A percentile compares a stretch with the other conserved stretches of the same genome.
Evolutionary conservation across 768 basidiomycete species (phyloP).

Genomic region (Pleurotus cornucopiae): DNA sequence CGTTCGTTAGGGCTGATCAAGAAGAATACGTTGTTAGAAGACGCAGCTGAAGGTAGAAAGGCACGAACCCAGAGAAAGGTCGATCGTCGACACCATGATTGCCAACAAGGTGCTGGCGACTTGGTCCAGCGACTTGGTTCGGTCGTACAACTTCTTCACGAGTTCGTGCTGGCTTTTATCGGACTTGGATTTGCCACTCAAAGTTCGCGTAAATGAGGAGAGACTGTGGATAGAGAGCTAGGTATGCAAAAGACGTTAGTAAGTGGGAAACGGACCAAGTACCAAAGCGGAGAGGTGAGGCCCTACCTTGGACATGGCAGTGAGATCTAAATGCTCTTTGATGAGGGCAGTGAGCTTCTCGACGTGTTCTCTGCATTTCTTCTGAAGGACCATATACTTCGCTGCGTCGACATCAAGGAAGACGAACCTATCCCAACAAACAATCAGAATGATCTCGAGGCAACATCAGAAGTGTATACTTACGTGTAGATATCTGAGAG

Average conservation of each 20-base stretch:
- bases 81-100: conserved; percentile 63
- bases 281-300: no score
- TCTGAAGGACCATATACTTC: conserved; percentile 51
- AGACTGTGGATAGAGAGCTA: conserved; percentile 35
- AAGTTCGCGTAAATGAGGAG: conserved; percentile 41
- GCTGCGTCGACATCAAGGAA: conserved; percentile 69
- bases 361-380: conserved; percentile 48
- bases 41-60: not conserved
- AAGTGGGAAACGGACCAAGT: no score
- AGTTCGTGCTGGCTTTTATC: conserved; percentile 39
- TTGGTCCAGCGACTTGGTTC: conserved; percentile 55
- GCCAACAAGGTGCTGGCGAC: conserved; percentile 70
- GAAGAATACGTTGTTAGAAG: conserved; percentile 1
- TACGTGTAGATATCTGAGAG: conserved; percentile 72
- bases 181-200: conserved; percentile 40
- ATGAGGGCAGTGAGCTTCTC: conserved; percentile 53
- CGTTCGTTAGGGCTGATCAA: conserved; percentile 54
- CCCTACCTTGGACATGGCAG: conserved; percentile 39
- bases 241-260: not conserved
- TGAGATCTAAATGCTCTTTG: conserved; percentile 40
- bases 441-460: not conserved
- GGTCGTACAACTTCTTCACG: conserved; percentile 50
- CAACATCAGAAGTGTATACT: conserved; percentile 16
- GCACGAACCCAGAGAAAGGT: conserved; percentile 60
- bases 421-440: conserved; percentile 45